Conservation (phyloP, 345 rosid species). For the Pugionium dolabratum region DNA sequence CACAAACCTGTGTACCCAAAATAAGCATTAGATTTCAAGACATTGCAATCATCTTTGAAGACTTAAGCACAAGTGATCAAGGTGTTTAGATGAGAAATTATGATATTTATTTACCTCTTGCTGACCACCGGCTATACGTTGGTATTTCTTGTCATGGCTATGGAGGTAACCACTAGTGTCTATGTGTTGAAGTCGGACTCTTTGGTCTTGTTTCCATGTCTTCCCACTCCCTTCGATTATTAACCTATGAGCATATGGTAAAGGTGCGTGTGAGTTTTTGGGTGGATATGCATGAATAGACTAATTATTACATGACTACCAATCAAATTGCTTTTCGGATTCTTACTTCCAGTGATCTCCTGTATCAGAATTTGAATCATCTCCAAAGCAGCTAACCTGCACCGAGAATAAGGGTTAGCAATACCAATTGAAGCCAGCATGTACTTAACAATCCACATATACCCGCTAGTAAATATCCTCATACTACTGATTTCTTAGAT, state of each 20-base stretch:
- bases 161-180: constrained; percentile 95
- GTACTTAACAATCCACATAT: constrained; percentile 7
- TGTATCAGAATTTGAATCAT: constrained; percentile 85
- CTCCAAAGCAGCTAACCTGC: constrained; percentile 97
- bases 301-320: not conserved
- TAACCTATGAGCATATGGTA: constrained; percentile 52
- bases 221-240: constrained; percentile 89
- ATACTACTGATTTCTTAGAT: not conserved
- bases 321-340: constrained; percentile 16
- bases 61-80: not conserved
- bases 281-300: constrained; percentile 17
- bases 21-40: not conserved
- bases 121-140: constrained; percentile 98
- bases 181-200: constrained; percentile 86
- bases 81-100: not conserved
- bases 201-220: constrained; percentile 94
- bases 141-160: constrained; percentile 95
- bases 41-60: not conserved
- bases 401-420: constrained; percentile 12
- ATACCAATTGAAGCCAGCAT: not conserved
- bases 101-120: constrained; percentile 67
- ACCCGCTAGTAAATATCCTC: not conserved
- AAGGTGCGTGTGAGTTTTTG: constrained; percentile 5
- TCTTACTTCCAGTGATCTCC: constrained; percentile 96
- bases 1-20: constrained; percentile 66